Percentiles rank a stretch among this genome's conserved stretches.
phyloP scores from a whole-genome alignment of 2,329 filamentous ascomycete species.

The Grosmannia huntii region DNA sequence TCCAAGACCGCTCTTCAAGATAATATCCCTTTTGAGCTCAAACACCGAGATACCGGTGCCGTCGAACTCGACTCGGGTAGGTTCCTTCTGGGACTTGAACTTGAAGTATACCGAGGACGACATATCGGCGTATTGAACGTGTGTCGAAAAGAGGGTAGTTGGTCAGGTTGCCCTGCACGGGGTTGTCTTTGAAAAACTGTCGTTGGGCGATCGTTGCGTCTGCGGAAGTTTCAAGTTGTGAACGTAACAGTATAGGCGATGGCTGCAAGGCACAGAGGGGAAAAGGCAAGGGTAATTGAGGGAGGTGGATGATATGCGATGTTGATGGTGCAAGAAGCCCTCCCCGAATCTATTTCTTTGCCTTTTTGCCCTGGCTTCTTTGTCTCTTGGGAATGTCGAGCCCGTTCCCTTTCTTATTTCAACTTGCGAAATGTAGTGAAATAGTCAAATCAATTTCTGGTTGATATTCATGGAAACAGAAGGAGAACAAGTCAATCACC shows the following conservation, averaged over 20 bases:
- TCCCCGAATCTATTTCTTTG: not conserved
- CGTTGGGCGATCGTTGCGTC: not conserved
- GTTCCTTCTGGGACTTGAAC: slow-evolving; percentile 98
- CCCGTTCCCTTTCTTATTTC: slow-evolving; percentile 16
- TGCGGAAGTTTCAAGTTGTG: not conserved
- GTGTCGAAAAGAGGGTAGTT: too few species aligned
- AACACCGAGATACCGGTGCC: slow-evolving; percentile 97
- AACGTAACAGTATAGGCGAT: not conserved
- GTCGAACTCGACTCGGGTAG: slow-evolving; percentile 88
- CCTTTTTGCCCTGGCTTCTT: not conserved
- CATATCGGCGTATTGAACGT: slow-evolving; percentile 43
- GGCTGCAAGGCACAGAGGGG: not conserved
- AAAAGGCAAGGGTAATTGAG: not conserved
- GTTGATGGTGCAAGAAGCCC: not conserved
- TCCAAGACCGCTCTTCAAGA: slow-evolving; percentile 81
- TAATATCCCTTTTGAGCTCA: slow-evolving; percentile 97
- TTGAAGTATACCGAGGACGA: slow-evolving; percentile 98
- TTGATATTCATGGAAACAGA: slow-evolving; percentile 10
- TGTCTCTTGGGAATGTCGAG: slow-evolving; percentile 1
- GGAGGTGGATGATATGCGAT: not conserved
- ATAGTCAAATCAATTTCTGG: slow-evolving; percentile 14
- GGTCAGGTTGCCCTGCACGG: not conserved
- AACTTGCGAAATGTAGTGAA: slow-evolving; percentile 17
- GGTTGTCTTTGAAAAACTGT: not conserved
- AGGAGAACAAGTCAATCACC: slow-evolving; percentile 2